Percentiles rank a stretch among this genome's conserved stretches.
These are phyloP conservation scores for Chaetomium strumarium DNA, from an alignment of 2,329 filamentous ascomycete species.

Conservation along the genomic window DNA sequence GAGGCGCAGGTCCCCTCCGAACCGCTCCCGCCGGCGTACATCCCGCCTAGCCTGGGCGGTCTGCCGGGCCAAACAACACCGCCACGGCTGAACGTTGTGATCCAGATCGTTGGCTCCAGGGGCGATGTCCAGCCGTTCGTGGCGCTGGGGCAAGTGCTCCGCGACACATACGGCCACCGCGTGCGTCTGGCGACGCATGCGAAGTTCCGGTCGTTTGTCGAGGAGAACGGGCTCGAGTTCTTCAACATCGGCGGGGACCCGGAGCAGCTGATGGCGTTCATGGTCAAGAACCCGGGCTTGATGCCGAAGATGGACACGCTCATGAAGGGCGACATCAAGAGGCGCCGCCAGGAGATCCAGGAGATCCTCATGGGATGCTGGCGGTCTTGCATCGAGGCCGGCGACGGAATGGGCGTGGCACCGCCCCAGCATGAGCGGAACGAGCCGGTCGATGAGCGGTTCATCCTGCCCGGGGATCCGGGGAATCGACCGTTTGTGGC, in stretches of 20 bases:
- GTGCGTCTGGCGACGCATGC: slow-evolving; percentile 69
- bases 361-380: slow-evolving; percentile 81
- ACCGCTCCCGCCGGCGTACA: slow-evolving; percentile 60
- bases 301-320: slow-evolving; percentile 78
- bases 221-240: slow-evolving; percentile 67
- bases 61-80: slow-evolving; percentile 51
- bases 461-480: slow-evolving; percentile 37
- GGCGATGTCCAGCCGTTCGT: slow-evolving; percentile 74
- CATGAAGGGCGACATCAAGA: slow-evolving; percentile 69
- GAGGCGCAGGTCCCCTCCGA: slow-evolving; percentile 34
- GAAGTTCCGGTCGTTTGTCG: slow-evolving; percentile 62
- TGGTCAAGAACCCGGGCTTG: slow-evolving; percentile 83
- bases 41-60: slow-evolving; percentile 66
- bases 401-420: slow-evolving; percentile 54
- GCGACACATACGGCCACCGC: slow-evolving; percentile 61
- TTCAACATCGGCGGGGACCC: slow-evolving; percentile 73
- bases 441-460: slow-evolving; percentile 46
- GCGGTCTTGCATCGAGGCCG: slow-evolving; percentile 76
- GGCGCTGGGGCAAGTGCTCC: slow-evolving; percentile 59
- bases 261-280: slow-evolving; percentile 75
- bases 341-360: slow-evolving; percentile 66
- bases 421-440: slow-evolving; percentile 42
- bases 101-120: slow-evolving; percentile 68
- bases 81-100: slow-evolving; percentile 61
- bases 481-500: slow-evolving; percentile 65